A percentile compares a stretch with the other conserved stretches of the same genome.
These are phyloP conservation scores for Chondrostereum purpureum DNA, from an alignment of 1,284 basidiomycete genomes.

Conservation along the genomic window DNA sequence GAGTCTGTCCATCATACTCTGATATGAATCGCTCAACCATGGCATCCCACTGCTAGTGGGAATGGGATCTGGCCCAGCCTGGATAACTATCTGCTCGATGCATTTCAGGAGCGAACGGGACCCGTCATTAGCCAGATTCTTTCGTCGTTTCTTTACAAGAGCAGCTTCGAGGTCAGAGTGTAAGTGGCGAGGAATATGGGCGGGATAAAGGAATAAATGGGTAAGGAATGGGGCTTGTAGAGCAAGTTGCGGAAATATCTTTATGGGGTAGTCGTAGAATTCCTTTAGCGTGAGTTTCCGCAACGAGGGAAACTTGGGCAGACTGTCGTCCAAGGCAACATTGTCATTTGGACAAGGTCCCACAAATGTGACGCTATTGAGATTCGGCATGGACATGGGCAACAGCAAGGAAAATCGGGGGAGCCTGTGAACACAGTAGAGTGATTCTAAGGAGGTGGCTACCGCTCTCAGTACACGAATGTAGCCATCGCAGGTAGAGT, in stretches of 20 bases:
- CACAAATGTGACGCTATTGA: slow-evolving; percentile 13
- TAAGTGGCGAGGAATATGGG: slow-evolving; percentile 14
- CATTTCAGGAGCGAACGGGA: background rate
- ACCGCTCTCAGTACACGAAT: background rate
- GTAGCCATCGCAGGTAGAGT: background rate
- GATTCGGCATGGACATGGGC: slow-evolving; percentile 6
- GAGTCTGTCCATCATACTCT: background rate
- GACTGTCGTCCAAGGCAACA: background rate
- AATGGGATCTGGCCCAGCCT: background rate
- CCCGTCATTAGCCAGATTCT: background rate
- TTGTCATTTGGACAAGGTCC: slow-evolving; percentile 14
- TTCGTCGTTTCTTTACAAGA: background rate
- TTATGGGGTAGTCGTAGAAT: slow-evolving; percentile 18
- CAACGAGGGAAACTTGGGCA: slow-evolving; percentile 16
- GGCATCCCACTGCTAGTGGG: background rate
- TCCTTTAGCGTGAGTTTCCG: slow-evolving; percentile 16
- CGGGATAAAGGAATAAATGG: slow-evolving; percentile 16
- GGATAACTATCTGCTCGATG: background rate
- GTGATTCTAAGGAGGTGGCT: background rate
- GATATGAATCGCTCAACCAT: background rate
- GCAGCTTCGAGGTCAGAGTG: slow-evolving; percentile 13
- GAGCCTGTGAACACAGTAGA: background rate
- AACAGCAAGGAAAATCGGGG: background rate
- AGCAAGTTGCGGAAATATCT: slow-evolving; percentile 17
- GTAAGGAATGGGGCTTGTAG: slow-evolving; percentile 17